These are phyloP conservation scores for Globisporangium emineosum DNA, from an alignment of 352 stramenopile species.

Conservation along the genomic window DNA sequence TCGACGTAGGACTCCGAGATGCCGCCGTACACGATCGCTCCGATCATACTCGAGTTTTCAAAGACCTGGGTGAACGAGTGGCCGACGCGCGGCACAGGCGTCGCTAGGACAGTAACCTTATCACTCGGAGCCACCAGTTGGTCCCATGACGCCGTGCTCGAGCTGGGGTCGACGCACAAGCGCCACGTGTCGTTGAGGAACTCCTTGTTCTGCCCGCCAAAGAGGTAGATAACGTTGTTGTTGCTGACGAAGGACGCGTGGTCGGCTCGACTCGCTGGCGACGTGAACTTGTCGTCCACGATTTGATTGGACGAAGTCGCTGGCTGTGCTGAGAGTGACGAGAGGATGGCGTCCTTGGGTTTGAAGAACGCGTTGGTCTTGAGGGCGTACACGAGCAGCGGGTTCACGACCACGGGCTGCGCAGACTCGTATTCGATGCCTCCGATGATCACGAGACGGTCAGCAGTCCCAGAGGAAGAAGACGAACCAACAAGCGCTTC, in stretches of 20 bases:
- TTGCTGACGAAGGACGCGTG: slow-evolving; percentile 42
- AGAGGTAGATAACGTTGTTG: slow-evolving; percentile 37
- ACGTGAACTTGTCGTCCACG: slow-evolving; percentile 52
- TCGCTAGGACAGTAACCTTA: slow-evolving; percentile 19
- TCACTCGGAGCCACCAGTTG: slow-evolving; percentile 45
- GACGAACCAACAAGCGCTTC: slow-evolving; percentile 21
- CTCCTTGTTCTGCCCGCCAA: slow-evolving; percentile 51
- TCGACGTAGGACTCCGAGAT: slow-evolving; percentile 46
- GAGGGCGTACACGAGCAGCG: slow-evolving; percentile 53
- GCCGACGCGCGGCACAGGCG: slow-evolving; percentile 43
- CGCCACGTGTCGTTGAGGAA: slow-evolving; percentile 65
- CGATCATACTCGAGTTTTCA: slow-evolving; percentile 40
- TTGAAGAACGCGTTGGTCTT: slow-evolving; percentile 35
- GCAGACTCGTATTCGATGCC: slow-evolving; percentile 70
- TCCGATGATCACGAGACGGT: slow-evolving; percentile 49
- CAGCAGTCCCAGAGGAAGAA: slow-evolving; percentile 2
- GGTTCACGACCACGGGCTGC: slow-evolving; percentile 53
- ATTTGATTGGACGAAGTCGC: slow-evolving; percentile 1
- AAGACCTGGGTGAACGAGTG: slow-evolving; percentile 59
- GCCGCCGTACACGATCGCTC: slow-evolving; percentile 45
- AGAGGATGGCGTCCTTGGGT: slow-evolving; percentile 50
- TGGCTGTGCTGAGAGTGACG: slow-evolving; percentile 23
- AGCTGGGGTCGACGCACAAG: slow-evolving; percentile 44
- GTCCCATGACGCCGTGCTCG: slow-evolving; percentile 41
- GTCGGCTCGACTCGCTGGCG: slow-evolving; percentile 52